Conservation (phyloP, 768 basidiomycete genomes). For the Kwoniella europaea region DNA sequence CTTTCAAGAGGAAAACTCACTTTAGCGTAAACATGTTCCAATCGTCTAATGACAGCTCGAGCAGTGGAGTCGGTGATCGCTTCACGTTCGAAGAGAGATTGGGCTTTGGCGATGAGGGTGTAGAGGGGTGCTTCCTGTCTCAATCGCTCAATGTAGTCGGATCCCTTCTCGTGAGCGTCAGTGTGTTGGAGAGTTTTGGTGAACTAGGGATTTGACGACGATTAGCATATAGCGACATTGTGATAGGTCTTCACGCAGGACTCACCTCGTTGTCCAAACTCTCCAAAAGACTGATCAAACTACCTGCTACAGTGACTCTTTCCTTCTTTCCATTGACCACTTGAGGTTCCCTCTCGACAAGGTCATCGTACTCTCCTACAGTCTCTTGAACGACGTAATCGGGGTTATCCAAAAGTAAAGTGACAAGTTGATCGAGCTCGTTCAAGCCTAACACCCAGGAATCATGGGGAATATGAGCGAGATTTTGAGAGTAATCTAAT, state of each 20-base stretch:
- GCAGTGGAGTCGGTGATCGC: conserved; percentile 76
- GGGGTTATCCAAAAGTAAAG: conserved; percentile 72
- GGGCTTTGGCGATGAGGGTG: conserved; percentile 87
- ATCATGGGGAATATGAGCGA: conserved; percentile 86
- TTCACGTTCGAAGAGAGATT: conserved; percentile 85
- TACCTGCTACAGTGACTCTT: conserved; percentile 83
- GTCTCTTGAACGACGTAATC: conserved; percentile 81
- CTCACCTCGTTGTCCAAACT: conserved; percentile 84
- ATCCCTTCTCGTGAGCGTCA: conserved; percentile 83
- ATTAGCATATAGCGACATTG: no score
- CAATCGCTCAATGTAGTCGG: conserved; percentile 96
- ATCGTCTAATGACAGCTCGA: conserved; percentile 87
- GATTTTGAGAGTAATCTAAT: conserved; percentile 86
- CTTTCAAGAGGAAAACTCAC: conserved; percentile 60
- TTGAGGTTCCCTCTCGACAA: conserved; percentile 76
- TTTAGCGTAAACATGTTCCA: conserved; percentile 99
- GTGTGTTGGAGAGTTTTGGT: conserved; percentile 96
- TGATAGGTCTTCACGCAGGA: background rate
- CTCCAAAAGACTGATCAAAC: conserved; percentile 94
- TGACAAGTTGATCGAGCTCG: conserved; percentile 86
- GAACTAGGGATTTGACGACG: conserved; percentile 61
- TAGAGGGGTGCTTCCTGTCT: conserved; percentile 96
- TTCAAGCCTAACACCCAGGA: conserved; percentile 84
- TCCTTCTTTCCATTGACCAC: conserved; percentile 63
- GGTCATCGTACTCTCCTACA: conserved; percentile 79